Conservation (phyloP, 768 basidiomycete species). For the Psilocybe cyanescens region DNA sequence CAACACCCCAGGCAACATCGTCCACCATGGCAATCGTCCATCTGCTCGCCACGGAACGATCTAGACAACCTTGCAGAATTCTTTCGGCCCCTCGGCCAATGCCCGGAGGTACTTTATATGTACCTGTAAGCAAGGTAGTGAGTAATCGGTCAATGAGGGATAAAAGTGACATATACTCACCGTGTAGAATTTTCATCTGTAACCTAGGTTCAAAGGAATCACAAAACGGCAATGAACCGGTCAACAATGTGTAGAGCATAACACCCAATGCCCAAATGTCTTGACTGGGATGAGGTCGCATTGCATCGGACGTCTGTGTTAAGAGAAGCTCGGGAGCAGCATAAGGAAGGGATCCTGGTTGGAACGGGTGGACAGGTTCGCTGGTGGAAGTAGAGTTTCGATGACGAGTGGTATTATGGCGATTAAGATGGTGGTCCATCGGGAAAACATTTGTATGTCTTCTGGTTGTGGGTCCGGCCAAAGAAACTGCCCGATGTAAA, state of each 20-base stretch:
- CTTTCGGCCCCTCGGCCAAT: constrained; percentile 66
- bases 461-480: constrained; percentile 35
- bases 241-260: constrained; percentile 83
- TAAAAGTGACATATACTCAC: constrained; percentile 41
- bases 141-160: constrained; percentile 13
- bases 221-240: constrained; percentile 82
- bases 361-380: constrained; percentile 39
- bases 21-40: constrained; percentile 87
- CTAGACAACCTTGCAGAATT: constrained; percentile 81
- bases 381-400: constrained; percentile 45
- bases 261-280: constrained; percentile 98
- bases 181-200: constrained; percentile 89
- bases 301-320: constrained; percentile 47
- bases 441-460: constrained; percentile 26
- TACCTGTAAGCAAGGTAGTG: constrained; percentile 45
- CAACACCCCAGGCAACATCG: constrained; percentile 80
- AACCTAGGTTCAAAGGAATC: constrained; percentile 92
- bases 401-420: constrained; percentile 52
- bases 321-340: constrained; percentile 87
- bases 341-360: constrained; percentile 89
- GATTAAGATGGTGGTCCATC: constrained; percentile 38
- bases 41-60: constrained; percentile 58
- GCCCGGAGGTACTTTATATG: constrained; percentile 57
- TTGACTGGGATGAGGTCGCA: constrained; percentile 68
- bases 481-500: constrained; percentile 44